Conservation (phyloP, 2,329 filamentous ascomycete species). For the Aspergillus sp. region DNA sequence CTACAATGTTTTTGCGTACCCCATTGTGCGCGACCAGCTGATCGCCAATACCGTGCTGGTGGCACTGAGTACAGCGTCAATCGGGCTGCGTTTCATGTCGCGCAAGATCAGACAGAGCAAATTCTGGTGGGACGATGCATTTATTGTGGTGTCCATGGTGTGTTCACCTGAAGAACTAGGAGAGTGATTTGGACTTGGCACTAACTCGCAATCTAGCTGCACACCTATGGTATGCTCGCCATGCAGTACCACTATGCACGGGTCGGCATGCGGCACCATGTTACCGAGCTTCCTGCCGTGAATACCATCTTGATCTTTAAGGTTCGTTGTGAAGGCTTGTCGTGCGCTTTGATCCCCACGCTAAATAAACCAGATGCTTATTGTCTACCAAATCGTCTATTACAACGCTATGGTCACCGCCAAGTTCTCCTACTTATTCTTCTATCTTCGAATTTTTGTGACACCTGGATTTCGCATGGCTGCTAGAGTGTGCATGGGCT, state of each 20-base stretch:
- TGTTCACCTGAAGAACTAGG: background rate
- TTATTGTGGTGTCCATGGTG: constrained; percentile 22
- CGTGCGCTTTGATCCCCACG: too few species aligned
- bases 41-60: constrained; percentile 29
- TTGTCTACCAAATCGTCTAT: constrained; percentile 30
- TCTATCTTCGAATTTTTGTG: constrained; percentile 35
- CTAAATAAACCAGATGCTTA: constrained; percentile 17
- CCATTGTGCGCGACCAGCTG: constrained; percentile 23
- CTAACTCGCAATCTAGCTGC: background rate
- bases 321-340: background rate
- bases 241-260: constrained; percentile 24
- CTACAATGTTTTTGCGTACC: constrained; percentile 19
- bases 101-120: constrained; percentile 29
- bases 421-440: constrained; percentile 34
- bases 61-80: constrained; percentile 26
- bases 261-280: constrained; percentile 21
- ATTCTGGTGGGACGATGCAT: constrained; percentile 36
- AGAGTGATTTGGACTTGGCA: too few species aligned
- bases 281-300: constrained; percentile 6
- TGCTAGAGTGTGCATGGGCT: constrained; percentile 28
- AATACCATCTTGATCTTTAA: constrained; percentile 11
- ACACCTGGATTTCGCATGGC: constrained; percentile 34
- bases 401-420: constrained; percentile 32
- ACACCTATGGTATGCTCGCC: constrained; percentile 25
- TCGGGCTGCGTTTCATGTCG: constrained; percentile 33